These are phyloP conservation scores for Alternaria consortialis DNA, from an alignment of 2,329 filamentous ascomycete genomes.

Conservation along the genomic window DNA sequence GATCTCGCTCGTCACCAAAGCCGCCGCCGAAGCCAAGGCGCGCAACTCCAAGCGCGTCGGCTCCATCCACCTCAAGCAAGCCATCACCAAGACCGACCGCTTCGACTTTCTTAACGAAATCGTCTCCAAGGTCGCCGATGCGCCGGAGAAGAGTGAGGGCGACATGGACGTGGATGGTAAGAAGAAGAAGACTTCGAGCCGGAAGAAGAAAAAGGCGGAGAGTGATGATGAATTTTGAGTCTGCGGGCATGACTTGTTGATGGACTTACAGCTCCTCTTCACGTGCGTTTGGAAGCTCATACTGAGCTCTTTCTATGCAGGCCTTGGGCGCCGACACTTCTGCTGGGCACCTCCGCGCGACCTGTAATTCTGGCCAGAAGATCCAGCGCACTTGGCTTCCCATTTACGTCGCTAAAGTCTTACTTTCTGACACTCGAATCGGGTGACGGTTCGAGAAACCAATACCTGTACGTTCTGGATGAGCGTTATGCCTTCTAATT, in stretches of 20 bases:
- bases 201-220: slow-evolving; percentile 51
- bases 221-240: slow-evolving; percentile 50
- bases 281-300: background rate
- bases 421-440: background rate
- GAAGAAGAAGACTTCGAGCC: slow-evolving; percentile 54
- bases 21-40: slow-evolving; percentile 81
- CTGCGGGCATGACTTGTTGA: background rate
- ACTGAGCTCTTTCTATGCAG: background rate
- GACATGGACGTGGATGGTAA: slow-evolving; percentile 55
- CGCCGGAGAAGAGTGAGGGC: slow-evolving; percentile 61
- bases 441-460: background rate
- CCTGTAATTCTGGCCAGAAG: background rate
- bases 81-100: slow-evolving; percentile 86
- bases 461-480: background rate
- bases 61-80: slow-evolving; percentile 88
- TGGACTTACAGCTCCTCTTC: background rate
- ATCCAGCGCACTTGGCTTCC: background rate
- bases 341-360: background rate
- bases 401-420: background rate
- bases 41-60: slow-evolving; percentile 90
- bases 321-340: background rate
- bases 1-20: slow-evolving; percentile 90
- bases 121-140: slow-evolving; percentile 81
- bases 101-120: slow-evolving; percentile 95
- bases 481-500: background rate